Evolutionary conservation across 2,329 filamentous ascomycete genomes (phyloP).

Genomic region (Fusarium sp.): DNA sequence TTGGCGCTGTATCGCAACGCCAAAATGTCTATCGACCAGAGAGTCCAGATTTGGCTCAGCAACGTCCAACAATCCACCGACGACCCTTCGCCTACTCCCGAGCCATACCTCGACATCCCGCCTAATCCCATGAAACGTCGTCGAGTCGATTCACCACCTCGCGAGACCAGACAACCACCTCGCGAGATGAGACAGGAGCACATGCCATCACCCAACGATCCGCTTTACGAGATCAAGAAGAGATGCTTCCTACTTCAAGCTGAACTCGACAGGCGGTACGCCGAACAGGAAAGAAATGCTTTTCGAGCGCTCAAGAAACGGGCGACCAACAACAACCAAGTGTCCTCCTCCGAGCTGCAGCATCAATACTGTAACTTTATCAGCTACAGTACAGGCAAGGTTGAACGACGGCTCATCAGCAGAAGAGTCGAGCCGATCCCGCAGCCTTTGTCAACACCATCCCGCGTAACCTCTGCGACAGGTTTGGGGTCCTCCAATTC

Average conservation of each 20-base stretch:
- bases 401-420: background rate
- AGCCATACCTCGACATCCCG: accelerated
- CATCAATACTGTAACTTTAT: background rate
- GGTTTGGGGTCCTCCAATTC: background rate
- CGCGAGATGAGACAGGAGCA: background rate
- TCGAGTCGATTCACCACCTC: background rate
- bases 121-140: background rate
- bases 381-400: background rate
- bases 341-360: background rate
- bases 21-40: background rate
- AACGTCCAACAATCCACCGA: background rate
- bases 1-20: background rate
- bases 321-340: background rate
- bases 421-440: background rate
- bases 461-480: background rate
- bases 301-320: background rate
- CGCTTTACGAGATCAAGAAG: too few relatives aligned
- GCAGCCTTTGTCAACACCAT: background rate
- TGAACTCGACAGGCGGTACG: too few relatives aligned
- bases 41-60: background rate
- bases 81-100: background rate
- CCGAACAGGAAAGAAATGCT: background rate
- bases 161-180: background rate
- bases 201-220: background rate
- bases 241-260: background rate